phyloP scores from a whole-genome alignment of 176 grass and related monocot species.

The Themeda triandra region DNA sequence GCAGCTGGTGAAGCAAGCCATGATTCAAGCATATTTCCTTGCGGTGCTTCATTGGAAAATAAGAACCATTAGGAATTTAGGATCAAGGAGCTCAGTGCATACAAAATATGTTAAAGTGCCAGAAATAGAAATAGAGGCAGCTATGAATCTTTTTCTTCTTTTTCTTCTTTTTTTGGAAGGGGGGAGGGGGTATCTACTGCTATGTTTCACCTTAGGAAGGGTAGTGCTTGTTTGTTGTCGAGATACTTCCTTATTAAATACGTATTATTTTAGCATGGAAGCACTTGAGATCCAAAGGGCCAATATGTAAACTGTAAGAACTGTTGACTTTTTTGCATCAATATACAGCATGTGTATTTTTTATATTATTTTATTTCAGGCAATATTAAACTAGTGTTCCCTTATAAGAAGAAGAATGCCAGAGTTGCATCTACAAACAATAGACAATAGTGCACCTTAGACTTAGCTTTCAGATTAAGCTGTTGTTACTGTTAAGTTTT shows the following conservation, averaged over 20 bases:
- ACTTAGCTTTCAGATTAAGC: neutral
- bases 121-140: neutral
- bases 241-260: neutral
- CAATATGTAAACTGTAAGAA: slow-evolving; percentile 6
- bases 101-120: neutral
- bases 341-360: neutral
- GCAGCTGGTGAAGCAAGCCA: slow-evolving; percentile 61
- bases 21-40: slow-evolving; percentile 61
- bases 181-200: neutral
- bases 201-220: neutral
- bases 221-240: neutral
- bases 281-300: neutral
- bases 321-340: slow-evolving; percentile 1
- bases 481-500: neutral
- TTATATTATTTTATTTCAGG: slow-evolving; percentile 1
- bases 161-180: neutral
- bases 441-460: neutral
- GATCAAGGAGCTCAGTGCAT: neutral
- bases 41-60: slow-evolving; percentile 40
- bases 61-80: slow-evolving; percentile 19
- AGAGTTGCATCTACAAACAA: neutral
- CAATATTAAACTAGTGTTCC: neutral
- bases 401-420: neutral
- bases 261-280: neutral
- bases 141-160: neutral